Base-by-base conservation (phyloP, 2,329 filamentous ascomycete genomes). In the Talaromyces piceae region DNA sequence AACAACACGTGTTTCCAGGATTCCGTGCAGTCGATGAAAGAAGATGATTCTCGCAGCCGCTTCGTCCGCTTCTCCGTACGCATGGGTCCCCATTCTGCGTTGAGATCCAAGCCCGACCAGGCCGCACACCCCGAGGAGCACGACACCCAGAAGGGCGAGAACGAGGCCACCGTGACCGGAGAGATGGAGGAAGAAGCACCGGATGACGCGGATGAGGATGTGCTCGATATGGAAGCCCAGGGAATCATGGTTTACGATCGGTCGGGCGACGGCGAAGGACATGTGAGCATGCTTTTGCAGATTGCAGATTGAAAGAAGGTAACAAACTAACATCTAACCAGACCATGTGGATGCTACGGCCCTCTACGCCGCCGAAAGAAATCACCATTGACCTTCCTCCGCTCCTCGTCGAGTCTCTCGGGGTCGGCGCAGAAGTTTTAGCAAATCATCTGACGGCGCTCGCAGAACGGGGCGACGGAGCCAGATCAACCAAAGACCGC, bases 341-440 rank as follows among this genome's bases (percentile, higher is more conserved):
- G 88, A 95, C 89, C 16, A 98, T 98, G 94, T 98, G 93, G 93
- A 98, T 98, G 90, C 82, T 98, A 59, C 87, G 93, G 57, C 93
- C 91, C 2, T 95, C 90, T 70, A 84, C 90, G 37, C 80, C 86
- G 37, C 87, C 91, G 5, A 82, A 90, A 58, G 91, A 97, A 73
- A 88, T 98, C 63, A 94, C 94, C 57, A 97, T 98, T 60, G 93
- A 97, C 66, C 80, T 98, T 5, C 91, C 94, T 13, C 77, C 83
- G 52, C 75, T 95, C 25, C 84, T 98, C 54, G 91, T 97, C 47
- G 91, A 97, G 62, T 91, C 91, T 1, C 78, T 98, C 13, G 93
- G 93, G 31, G 91, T 95, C 25, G 93, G 93, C 33, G 94, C 93
- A 46, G 91, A 97, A 69, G 85, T 98, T 49, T 80, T 98, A 28